Conservation (phyloP, 140 eudicot genomes). For the Oenanthe javanica region DNA sequence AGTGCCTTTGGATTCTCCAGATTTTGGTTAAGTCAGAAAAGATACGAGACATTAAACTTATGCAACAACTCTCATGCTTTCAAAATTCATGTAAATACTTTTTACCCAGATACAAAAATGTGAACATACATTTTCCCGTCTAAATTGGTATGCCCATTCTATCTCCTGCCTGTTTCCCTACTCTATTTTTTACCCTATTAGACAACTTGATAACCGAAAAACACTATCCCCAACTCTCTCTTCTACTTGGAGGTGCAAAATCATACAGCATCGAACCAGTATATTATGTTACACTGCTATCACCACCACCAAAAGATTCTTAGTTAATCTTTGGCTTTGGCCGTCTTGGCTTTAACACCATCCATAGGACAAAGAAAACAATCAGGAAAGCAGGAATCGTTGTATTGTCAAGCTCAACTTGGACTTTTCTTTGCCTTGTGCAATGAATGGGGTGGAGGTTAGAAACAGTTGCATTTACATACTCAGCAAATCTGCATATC, state of each 20-base stretch:
- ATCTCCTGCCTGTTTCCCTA: not conserved
- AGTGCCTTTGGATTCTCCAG: not conserved
- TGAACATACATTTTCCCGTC: not conserved
- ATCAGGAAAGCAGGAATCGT: conserved; percentile 73
- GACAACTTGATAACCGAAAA: not conserved
- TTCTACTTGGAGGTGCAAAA: not conserved
- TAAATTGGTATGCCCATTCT: not conserved
- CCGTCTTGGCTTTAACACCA: conserved; percentile 69
- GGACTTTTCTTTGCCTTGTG: conserved; percentile 71
- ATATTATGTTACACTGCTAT: conserved; percentile 6
- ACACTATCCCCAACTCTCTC: not conserved
- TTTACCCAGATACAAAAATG: not conserved
- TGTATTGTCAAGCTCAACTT: conserved; percentile 62
- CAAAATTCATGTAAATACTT: not conserved
- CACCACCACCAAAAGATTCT: conserved; percentile 11
- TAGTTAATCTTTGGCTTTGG: conserved; percentile 82
- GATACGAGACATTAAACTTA: not conserved
- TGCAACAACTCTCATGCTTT: not conserved
- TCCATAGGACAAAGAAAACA: conserved; percentile 49
- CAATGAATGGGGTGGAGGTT: conserved; percentile 76
- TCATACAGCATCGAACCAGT: not conserved
- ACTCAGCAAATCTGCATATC: conserved; percentile 55
- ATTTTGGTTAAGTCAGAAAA: not conserved
- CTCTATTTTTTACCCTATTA: not conserved
- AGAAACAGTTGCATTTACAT: conserved; percentile 53